Evolutionary conservation across 2,329 filamentous ascomycete genomes (phyloP).

Genomic region (Boeremia lycopersici): DNA sequence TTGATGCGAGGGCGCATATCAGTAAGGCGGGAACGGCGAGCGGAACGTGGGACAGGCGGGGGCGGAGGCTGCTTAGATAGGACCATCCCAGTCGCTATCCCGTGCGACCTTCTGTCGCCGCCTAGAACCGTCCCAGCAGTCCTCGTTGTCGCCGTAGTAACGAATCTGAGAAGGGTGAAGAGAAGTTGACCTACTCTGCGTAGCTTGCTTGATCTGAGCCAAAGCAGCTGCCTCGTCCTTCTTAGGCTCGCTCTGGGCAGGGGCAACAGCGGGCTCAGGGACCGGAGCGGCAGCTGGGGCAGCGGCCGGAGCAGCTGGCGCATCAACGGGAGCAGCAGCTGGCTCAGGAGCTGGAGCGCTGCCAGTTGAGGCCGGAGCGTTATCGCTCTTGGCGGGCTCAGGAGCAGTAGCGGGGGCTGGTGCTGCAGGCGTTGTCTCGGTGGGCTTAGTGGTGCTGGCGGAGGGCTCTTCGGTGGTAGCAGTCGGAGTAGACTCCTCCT

Average conservation of each 20-base stretch:
- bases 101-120: conserved; percentile 27
- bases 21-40: background rate
- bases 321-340: conserved; percentile 12
- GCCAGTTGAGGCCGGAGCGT: conserved; percentile 7
- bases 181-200: conserved; percentile 40
- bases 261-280: conserved; percentile 2
- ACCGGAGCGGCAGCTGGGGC: conserved; percentile 30
- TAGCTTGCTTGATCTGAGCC: conserved; percentile 43
- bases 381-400: conserved; percentile 21
- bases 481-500: conserved; percentile 34
- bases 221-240: conserved; percentile 37
- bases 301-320: background rate
- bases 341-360: conserved; percentile 14
- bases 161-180: conserved; percentile 11
- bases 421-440: conserved; percentile 42
- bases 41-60: background rate
- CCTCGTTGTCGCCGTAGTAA: conserved; percentile 13
- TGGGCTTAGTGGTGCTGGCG: conserved; percentile 36
- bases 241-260: conserved; percentile 28
- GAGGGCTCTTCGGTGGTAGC: conserved; percentile 33
- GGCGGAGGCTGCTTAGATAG: conserved; percentile 8
- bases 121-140: conserved; percentile 27
- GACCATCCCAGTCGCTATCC: conserved; percentile 19
- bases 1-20: background rate
- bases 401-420: conserved; percentile 36